A percentile compares a stretch with the other conserved stretches of the same genome.
phyloP scores from a whole-genome alignment of 2,329 filamentous ascomycete genomes.

The Microsporum canis region DNA sequence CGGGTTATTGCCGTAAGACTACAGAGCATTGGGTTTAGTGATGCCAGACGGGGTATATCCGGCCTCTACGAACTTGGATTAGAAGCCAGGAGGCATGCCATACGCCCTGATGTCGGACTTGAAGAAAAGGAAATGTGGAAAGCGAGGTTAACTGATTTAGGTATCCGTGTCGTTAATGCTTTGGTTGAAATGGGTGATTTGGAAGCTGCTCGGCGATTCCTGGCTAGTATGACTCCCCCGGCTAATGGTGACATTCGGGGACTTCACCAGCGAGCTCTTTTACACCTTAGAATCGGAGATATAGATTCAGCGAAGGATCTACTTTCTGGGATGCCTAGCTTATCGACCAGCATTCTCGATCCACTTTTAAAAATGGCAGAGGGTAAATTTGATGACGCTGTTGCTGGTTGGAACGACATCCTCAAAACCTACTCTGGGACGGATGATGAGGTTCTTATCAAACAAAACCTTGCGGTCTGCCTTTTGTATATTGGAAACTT shows the following conservation, averaged over 20 bases:
- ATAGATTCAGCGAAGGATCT: conserved; percentile 52
- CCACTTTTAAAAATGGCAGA: conserved; percentile 71
- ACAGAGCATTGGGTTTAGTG: conserved; percentile 74
- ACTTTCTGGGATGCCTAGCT: conserved; percentile 27
- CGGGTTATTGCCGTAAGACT: conserved; percentile 72
- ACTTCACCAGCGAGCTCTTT: conserved; percentile 43
- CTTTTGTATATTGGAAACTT: conserved; percentile 71
- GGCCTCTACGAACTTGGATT: conserved; percentile 79
- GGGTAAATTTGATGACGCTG: conserved; percentile 56
- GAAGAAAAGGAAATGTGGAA: conserved; percentile 58
- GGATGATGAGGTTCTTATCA: conserved; percentile 55
- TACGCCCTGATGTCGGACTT: conserved; percentile 40
- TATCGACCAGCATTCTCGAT: conserved; percentile 25
- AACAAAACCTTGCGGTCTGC: conserved; percentile 74
- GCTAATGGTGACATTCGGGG: conserved; percentile 24
- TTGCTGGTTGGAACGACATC: conserved; percentile 49
- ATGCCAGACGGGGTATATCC: conserved; percentile 73
- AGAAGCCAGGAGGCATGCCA: conserved; percentile 57
- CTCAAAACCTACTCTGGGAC: conserved; percentile 35
- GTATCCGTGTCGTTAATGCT: conserved; percentile 48
- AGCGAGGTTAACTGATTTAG: conserved; percentile 60
- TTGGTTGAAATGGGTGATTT: conserved; percentile 65
- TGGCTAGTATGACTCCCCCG: conserved; percentile 45
- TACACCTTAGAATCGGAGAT: conserved; percentile 72
- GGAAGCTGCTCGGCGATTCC: conserved; percentile 62